Evolutionary conservation across 2,329 filamentous ascomycete genomes (phyloP).

Genomic region (Nannizziopsis arthrosporioides): DNA sequence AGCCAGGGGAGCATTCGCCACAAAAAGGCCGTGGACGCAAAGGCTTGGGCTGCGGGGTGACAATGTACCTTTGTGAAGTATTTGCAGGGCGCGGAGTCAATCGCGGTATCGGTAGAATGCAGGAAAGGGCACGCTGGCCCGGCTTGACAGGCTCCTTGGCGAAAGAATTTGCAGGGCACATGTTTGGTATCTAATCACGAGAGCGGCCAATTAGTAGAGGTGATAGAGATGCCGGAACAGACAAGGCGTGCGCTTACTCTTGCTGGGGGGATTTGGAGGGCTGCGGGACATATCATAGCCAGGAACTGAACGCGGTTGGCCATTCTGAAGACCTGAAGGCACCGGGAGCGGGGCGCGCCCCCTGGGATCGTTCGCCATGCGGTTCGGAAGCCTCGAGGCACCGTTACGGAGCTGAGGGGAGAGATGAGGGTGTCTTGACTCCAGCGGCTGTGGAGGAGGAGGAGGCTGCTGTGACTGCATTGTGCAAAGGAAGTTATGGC

Average conservation of each 20-base stretch:
- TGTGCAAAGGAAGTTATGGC: neutral
- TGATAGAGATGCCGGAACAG: neutral
- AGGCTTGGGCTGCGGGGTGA: neutral
- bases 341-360: constrained; percentile 31
- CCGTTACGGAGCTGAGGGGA: constrained; percentile 6
- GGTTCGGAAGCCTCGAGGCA: constrained; percentile 16
- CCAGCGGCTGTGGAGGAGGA: constrained; percentile 5
- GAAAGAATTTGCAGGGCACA: constrained; percentile 99
- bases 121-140: constrained; percentile 93
- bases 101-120: constrained; percentile 74
- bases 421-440: constrained; percentile 4
- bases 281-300: constrained; percentile 37
- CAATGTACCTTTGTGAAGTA: constrained; percentile 86
- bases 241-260: constrained; percentile 22
- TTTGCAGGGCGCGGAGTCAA: constrained; percentile 84
- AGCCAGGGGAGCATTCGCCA: neutral
- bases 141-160: constrained; percentile 89
- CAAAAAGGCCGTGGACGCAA: neutral
- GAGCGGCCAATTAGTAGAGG: constrained; percentile 1
- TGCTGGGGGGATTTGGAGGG: constrained; percentile 35
- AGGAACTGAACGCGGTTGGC: constrained; percentile 29
- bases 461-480: constrained; percentile 13
- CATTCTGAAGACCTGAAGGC: constrained; percentile 29
- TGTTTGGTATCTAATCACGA: constrained; percentile 67
- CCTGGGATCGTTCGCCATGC: constrained; percentile 30